These are phyloP conservation scores for Pisolithus albus DNA, from an alignment of 768 basidiomycete genomes.

Conservation along the genomic window DNA sequence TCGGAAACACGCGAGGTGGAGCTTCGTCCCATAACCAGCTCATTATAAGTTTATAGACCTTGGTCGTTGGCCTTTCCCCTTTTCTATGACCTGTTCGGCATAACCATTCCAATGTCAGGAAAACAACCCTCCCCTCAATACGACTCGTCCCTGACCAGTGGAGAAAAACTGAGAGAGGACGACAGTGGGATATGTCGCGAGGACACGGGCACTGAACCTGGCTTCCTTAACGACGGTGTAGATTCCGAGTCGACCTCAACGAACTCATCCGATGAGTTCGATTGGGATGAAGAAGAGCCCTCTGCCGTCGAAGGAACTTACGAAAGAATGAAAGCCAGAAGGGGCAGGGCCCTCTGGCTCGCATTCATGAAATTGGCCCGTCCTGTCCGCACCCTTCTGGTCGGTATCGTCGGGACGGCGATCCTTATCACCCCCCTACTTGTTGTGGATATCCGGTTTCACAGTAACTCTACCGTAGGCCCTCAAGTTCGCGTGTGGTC, in stretches of 20 bases:
- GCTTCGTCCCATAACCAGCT: too few relatives aligned
- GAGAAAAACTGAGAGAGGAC: constrained; percentile 7
- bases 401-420: constrained; percentile 52
- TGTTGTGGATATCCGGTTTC: constrained; percentile 60
- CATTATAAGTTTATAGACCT: too few relatives aligned
- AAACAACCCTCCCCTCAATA: constrained; percentile 1
- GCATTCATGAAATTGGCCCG: constrained; percentile 62
- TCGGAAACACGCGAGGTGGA: too few relatives aligned
- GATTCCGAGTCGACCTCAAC: constrained; percentile 40
- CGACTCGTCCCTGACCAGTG: constrained; percentile 3
- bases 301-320: constrained; percentile 16
- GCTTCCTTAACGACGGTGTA: constrained; percentile 6
- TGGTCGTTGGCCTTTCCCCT: not conserved
- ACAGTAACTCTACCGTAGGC: constrained; percentile 34
- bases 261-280: constrained; percentile 62
- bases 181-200: constrained; percentile 3
- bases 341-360: constrained; percentile 57
- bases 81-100: constrained; percentile 5
- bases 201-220: constrained; percentile 9
- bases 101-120: constrained; percentile 8
- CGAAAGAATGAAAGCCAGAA: constrained; percentile 42
- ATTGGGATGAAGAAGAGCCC: constrained; percentile 62
- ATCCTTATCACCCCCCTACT: constrained; percentile 65
- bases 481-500: constrained; percentile 58
- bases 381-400: constrained; percentile 49